Conservation (phyloP, 441 rosid genomes). For the Euphorbia neoarborescens region DNA sequence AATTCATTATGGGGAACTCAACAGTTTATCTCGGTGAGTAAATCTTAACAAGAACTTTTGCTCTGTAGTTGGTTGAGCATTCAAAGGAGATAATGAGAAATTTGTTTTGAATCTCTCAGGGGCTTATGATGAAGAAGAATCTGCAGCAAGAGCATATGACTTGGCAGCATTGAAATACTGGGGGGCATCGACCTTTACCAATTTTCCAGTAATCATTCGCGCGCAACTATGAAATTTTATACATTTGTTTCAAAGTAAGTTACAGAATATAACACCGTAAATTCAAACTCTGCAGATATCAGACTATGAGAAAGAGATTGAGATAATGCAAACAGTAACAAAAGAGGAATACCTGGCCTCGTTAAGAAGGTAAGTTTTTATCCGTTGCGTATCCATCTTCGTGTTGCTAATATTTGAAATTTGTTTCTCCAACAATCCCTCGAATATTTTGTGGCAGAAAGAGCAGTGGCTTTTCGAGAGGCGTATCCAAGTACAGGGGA, state of each 20-base stretch:
- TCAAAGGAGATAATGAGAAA: constrained; percentile 9
- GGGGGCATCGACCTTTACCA: constrained; percentile 56
- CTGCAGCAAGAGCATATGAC: constrained; percentile 65
- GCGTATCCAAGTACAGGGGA: constrained; percentile 64
- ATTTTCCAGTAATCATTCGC: constrained; percentile 37
- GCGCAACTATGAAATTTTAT: neutral
- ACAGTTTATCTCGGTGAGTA: constrained; percentile 58
- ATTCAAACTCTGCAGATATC: constrained; percentile 28
- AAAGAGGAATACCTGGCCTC: constrained; percentile 54
- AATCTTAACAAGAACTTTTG: neutral
- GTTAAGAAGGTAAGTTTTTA: constrained; percentile 43
- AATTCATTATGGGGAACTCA: constrained; percentile 9
- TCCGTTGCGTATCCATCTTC: neutral
- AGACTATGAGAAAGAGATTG: constrained; percentile 48
- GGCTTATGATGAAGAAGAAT: constrained; percentile 64
- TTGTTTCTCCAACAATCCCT: neutral
- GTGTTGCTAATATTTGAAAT: neutral
- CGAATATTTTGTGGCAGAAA: constrained; percentile 28
- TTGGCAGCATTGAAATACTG: constrained; percentile 55
- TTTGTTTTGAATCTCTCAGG: constrained; percentile 26
- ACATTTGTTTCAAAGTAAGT: neutral
- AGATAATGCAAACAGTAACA: constrained; percentile 38
- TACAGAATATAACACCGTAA: neutral
- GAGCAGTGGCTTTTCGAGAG: constrained; percentile 76
- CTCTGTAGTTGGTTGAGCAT: neutral